A percentile compares a stretch with the other conserved stretches of the same genome.
Evolutionary conservation across 2,329 filamentous ascomycete species (phyloP).

Genomic region (Alternaria burnsii): DNA sequence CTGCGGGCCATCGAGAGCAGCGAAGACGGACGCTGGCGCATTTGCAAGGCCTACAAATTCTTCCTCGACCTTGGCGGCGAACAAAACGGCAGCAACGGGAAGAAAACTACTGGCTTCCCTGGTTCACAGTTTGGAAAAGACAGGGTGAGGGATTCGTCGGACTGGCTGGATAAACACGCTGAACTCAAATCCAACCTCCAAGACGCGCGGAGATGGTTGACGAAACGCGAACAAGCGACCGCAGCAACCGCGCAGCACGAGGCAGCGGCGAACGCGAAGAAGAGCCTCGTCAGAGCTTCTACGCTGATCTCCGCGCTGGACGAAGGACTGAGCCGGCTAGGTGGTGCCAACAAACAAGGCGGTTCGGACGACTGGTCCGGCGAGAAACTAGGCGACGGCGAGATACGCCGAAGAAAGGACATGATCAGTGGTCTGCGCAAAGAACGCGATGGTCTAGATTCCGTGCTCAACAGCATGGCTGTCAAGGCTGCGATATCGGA

Average conservation of each 20-base stretch:
- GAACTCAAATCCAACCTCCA: slow-evolving; percentile 77
- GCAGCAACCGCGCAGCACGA: slow-evolving; percentile 70
- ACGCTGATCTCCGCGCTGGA: slow-evolving; percentile 70
- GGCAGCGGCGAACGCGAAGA: slow-evolving; percentile 77
- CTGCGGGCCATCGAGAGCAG: slow-evolving; percentile 75
- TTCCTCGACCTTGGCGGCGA: slow-evolving; percentile 70
- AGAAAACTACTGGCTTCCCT: slow-evolving; percentile 28
- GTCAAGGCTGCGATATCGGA: slow-evolving; percentile 58
- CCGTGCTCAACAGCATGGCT: slow-evolving; percentile 71
- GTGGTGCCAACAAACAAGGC: slow-evolving; percentile 27
- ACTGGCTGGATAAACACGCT: slow-evolving; percentile 79
- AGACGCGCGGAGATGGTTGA: slow-evolving; percentile 71
- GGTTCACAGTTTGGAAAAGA: slow-evolving; percentile 51
- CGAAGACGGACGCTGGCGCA: slow-evolving; percentile 79
- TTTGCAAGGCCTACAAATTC: slow-evolving; percentile 73
- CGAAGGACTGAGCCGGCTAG: slow-evolving; percentile 64
- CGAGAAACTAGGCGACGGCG: slow-evolving; percentile 73
- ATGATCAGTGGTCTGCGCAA: slow-evolving; percentile 73
- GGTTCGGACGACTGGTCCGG: slow-evolving; percentile 48
- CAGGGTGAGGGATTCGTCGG: slow-evolving; percentile 59
- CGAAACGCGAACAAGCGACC: slow-evolving; percentile 70
- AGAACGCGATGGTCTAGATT: slow-evolving; percentile 79
- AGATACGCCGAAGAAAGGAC: slow-evolving; percentile 75
- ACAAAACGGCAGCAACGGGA: slow-evolving; percentile 30
- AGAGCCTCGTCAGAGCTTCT: slow-evolving; percentile 73